A percentile compares a stretch with the other conserved stretches of the same genome.
These are phyloP conservation scores for Malassezia brasiliensis DNA, from an alignment of 1,284 basidiomycete genomes.

Conservation along the genomic window DNA sequence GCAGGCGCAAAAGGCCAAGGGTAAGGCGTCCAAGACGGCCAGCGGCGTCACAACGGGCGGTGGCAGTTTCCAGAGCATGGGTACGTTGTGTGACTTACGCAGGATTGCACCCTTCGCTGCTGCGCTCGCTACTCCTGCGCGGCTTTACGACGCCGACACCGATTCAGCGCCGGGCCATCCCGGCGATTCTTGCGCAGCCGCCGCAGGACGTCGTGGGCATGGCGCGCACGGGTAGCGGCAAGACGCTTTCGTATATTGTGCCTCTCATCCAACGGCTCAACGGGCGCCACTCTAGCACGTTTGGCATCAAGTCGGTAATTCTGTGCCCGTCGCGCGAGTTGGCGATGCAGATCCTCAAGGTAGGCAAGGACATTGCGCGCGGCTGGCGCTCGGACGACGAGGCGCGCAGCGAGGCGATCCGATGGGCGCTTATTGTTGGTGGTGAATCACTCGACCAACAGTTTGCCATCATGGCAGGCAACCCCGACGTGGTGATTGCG, in stretches of 20 bases:
- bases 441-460: conserved; percentile 93
- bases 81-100: conserved; percentile 5
- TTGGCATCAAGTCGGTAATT: conserved; percentile 79
- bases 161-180: conserved; percentile 84
- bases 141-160: conserved; percentile 93
- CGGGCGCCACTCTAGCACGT: conserved; percentile 66
- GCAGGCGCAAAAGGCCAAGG: conserved; percentile 24
- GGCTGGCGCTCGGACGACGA: conserved; percentile 57
- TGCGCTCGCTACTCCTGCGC: conserved; percentile 77
- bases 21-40: conserved; percentile 32
- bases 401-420: conserved; percentile 56
- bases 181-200: conserved; percentile 70
- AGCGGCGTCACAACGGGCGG: conserved; percentile 37
- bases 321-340: conserved; percentile 87
- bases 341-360: conserved; percentile 83
- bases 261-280: conserved; percentile 80
- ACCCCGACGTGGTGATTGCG: conserved; percentile 63
- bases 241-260: conserved; percentile 91
- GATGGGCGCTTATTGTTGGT: conserved; percentile 91
- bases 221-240: conserved; percentile 96
- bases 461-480: conserved; percentile 85
- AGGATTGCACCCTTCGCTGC: conserved; percentile 62
- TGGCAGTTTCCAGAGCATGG: conserved; percentile 47
- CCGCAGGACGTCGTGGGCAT: conserved; percentile 93
- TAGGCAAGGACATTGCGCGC: conserved; percentile 82